A percentile compares a stretch with the other conserved stretches of the same genome.
Evolutionary conservation across 805 yeast species (phyloP).

Genomic region (Ogataea nitratoaversa): DNA sequence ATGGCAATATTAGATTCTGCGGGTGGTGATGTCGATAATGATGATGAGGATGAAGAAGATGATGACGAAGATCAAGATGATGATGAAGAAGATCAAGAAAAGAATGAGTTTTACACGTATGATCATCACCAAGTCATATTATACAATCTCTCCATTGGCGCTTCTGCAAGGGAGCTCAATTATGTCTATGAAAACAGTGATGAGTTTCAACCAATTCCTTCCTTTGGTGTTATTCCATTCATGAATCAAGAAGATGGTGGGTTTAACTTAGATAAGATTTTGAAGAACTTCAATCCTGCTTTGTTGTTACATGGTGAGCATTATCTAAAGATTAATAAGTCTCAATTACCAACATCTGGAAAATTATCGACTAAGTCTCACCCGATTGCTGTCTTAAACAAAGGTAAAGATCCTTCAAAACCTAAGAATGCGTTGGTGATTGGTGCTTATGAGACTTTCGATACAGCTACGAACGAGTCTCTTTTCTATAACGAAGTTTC

Average conservation of each 20-base stretch:
- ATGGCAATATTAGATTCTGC: conserved; percentile 71
- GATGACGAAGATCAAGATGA: conserved; percentile 44
- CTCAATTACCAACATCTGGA: conserved; percentile 76
- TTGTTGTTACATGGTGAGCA: conserved; percentile 93
- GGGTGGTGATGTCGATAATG: conserved; percentile 43
- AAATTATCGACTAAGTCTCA: conserved; percentile 53
- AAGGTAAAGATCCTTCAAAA: conserved; percentile 40
- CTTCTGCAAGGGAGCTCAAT: conserved; percentile 68
- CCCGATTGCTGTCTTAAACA: conserved; percentile 76
- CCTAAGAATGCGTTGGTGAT: conserved; percentile 71
- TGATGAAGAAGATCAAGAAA: conserved; percentile 35
- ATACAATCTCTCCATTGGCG: conserved; percentile 89
- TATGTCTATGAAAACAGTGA: conserved; percentile 73
- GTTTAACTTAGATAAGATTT: conserved; percentile 52
- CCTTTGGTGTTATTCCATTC: conserved; percentile 86
- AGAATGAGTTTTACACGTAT: conserved; percentile 49
- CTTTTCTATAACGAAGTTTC: conserved; percentile 81
- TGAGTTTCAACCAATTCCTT: conserved; percentile 81
- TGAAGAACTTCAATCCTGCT: conserved; percentile 85
- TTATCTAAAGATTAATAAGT: conserved; percentile 69
- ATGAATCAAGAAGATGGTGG: conserved; percentile 60
- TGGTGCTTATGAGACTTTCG: conserved; percentile 68
- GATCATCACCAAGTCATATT: conserved; percentile 69
- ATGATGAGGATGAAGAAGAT: conserved; percentile 37
- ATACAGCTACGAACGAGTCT: conserved; percentile 61